Evolutionary conservation across 306 rosid genomes (phyloP), one percentile per base, ranked within the genome.

Genomic region (Vigna angularis): DNA sequence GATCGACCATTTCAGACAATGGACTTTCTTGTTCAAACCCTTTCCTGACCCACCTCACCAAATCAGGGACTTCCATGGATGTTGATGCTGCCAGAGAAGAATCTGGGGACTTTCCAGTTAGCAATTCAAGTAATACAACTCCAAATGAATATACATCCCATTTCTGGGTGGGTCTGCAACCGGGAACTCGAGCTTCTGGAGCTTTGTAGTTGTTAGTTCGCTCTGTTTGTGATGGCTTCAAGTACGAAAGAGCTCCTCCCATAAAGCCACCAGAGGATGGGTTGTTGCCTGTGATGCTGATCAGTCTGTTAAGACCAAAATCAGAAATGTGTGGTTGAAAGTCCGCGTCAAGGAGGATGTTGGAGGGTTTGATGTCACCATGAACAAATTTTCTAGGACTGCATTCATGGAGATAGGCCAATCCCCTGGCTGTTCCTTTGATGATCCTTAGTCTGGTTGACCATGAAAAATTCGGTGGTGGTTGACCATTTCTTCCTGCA

Each of bases 351-450:
- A 96, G 83, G 69, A 96, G 98, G 63, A 96, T 93, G 76, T 96
- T 96, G 68, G 99, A 91, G 42, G 99, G 98, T 76, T 96, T 96
- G 78, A 96, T 72, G 85, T 96, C 97, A 15, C 94, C 99, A 34
- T 96, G 99, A 75, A 96, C 98, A 51, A 96, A 96, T 69, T 96
- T 96, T 71, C 97, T 86, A 26, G 99, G 98, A 73, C 99, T 96
- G 88, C 97, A 93, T 76, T 96, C 99, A 77, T 96, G 99, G 75
- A 96, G 93, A 84, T 93, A 96, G 34, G 99, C 99, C 70, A 96
- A 84, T 30, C 99, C 99, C 58, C 94, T 82, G 8, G 94, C 99
- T 65, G 98, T 83, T 76, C 99, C 99, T 81, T 89, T 96, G 49
- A 84, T 87, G 24, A 96, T 86, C 83, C 79, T 83, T 53, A 96